Evolutionary conservation across 345 rosid species (phyloP).

Genomic region (Bruguiera gymnorhiza): DNA sequence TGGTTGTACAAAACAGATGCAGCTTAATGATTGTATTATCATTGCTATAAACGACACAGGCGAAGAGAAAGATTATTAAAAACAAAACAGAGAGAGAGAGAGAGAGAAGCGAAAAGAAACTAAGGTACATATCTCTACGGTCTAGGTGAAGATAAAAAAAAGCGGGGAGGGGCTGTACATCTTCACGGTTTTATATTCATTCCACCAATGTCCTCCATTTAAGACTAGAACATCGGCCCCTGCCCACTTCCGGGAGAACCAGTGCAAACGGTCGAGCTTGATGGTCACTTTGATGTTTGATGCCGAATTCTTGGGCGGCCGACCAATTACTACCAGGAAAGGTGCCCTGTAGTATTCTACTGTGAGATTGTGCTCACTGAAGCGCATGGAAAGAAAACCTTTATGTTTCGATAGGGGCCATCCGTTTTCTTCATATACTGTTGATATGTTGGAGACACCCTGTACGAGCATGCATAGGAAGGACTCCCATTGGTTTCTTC

Average conservation of each 20-base stretch:
- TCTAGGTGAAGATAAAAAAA: not conserved
- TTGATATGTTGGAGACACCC: conserved; percentile 52
- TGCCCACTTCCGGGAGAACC: conserved; percentile 60
- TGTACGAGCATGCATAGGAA: conserved; percentile 67
- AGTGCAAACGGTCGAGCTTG: conserved; percentile 59
- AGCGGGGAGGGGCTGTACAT: conserved; percentile 19
- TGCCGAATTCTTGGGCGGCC: conserved; percentile 49
- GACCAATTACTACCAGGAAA: conserved; percentile 55
- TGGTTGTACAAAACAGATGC: conserved; percentile 14
- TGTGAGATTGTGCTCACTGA: conserved; percentile 62
- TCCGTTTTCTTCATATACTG: conserved; percentile 65
- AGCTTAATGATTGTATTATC: not conserved
- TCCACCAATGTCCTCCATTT: conserved; percentile 93
- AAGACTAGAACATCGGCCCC: conserved; percentile 71
- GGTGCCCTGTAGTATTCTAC: conserved; percentile 80
- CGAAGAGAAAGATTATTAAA: not conserved
- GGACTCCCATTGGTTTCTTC: conserved; percentile 95
- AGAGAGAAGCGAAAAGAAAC: too few relatives aligned
- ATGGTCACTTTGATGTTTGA: conserved; percentile 37
- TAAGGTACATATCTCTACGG: too few relatives aligned
- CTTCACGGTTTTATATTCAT: conserved; percentile 53
- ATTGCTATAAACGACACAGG: not conserved
- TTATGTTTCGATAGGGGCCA: conserved; percentile 74
- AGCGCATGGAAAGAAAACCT: conserved; percentile 78
- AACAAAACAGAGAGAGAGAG: too few relatives aligned